Percentiles rank a stretch among this genome's conserved stretches.
Conservation (phyloP, 352 stramenopile species). For the Globisporangium okanoganense region DNA sequence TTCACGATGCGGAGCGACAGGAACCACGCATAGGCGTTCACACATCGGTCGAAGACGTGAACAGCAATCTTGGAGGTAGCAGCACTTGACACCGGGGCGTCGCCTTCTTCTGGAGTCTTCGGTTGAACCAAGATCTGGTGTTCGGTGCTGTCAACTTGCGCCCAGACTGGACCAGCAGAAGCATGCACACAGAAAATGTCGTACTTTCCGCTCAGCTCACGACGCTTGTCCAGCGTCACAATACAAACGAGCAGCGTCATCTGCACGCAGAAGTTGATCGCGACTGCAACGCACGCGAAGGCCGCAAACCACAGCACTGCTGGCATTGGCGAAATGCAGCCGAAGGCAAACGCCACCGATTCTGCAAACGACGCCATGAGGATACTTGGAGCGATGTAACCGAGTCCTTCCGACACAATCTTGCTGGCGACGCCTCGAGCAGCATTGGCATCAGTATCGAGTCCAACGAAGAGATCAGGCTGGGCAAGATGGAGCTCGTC, state of each 20-base stretch:
- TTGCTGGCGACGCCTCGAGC: constrained; percentile 35
- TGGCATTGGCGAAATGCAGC: constrained; percentile 58
- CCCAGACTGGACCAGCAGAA: constrained; percentile 7
- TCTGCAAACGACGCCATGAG: constrained; percentile 58
- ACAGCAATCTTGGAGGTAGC: not conserved
- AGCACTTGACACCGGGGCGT: not conserved
- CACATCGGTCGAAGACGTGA: constrained; percentile 31
- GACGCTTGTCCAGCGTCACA: constrained; percentile 58
- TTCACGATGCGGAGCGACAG: constrained; percentile 48
- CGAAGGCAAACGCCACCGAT: constrained; percentile 50
- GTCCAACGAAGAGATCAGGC: constrained; percentile 36
- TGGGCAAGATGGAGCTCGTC: constrained; percentile 29
- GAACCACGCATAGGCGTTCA: constrained; percentile 45
- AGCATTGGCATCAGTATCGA: constrained; percentile 32
- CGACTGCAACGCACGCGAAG: constrained; percentile 49
- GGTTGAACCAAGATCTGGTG: constrained; percentile 16
- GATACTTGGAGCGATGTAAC: constrained; percentile 61
- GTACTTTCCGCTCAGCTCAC: constrained; percentile 46
- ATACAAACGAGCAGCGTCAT: constrained; percentile 64
- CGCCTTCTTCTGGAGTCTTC: constrained; percentile 20
- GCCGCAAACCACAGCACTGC: constrained; percentile 66
- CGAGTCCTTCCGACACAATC: constrained; percentile 37
- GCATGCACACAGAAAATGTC: constrained; percentile 38
- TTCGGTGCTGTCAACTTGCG: constrained; percentile 2
- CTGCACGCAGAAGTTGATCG: constrained; percentile 58